These are phyloP conservation scores for Vigna angularis DNA, from an alignment of 306 rosid genomes.

Conservation along the genomic window DNA sequence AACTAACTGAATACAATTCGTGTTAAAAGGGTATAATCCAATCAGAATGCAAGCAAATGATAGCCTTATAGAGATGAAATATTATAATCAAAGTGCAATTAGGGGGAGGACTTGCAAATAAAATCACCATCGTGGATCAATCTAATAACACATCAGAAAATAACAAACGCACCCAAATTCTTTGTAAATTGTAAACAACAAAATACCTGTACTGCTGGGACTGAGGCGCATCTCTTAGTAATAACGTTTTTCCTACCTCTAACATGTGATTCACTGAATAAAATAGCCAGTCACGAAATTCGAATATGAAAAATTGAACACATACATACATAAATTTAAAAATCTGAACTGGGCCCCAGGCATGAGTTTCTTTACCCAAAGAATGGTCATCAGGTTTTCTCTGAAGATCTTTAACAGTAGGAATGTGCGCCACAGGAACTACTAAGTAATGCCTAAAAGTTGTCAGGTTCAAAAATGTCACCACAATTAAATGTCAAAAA, in stretches of 20 bases:
- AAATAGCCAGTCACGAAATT: conserved; percentile 32
- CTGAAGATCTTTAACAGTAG: conserved; percentile 67
- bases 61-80: no score
- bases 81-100: neutral
- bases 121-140: conserved; percentile 13
- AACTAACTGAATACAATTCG: neutral
- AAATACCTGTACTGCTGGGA: conserved; percentile 63
- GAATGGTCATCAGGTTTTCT: conserved; percentile 62
- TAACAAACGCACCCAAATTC: neutral
- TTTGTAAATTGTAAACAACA: neutral
- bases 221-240: conserved; percentile 73
- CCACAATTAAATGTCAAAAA: neutral
- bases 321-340: neutral
- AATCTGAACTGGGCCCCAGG: conserved; percentile 11
- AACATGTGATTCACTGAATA: conserved; percentile 75
- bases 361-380: conserved; percentile 58
- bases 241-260: conserved; percentile 68
- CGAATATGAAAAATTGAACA: neutral
- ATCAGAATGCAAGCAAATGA: conserved; percentile 9
- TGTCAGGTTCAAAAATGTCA: conserved; percentile 30
- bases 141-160: conserved; percentile 24
- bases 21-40: neutral
- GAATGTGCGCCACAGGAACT: conserved; percentile 71
- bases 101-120: conserved; percentile 17
- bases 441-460: conserved; percentile 80